phyloP scores from a whole-genome alignment of 208 protist species.

The Leishmania amazonensis region DNA sequence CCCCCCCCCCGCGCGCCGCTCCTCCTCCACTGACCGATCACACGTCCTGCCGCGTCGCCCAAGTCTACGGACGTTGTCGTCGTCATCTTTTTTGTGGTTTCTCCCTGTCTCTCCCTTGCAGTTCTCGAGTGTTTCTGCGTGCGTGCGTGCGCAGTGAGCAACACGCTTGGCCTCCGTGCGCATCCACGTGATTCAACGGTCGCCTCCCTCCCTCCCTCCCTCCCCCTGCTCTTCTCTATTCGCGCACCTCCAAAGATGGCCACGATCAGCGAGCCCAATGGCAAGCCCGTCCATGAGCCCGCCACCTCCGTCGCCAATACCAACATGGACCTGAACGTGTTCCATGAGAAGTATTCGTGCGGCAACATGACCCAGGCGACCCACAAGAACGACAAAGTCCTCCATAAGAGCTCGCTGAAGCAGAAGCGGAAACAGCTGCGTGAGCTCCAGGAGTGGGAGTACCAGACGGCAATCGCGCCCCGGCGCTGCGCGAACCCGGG shows the following conservation, averaged over 20 bases:
- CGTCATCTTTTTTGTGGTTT: too few relatives aligned
- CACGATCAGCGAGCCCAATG: not conserved
- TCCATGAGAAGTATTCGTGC: conserved; percentile 1
- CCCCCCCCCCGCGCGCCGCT: too few relatives aligned
- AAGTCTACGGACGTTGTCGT: too few relatives aligned
- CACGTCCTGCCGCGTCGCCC: not conserved
- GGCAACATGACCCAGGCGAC: not conserved
- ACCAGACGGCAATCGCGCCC: not conserved
- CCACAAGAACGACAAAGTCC: not conserved
- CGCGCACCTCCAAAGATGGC: not conserved
- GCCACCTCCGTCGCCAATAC: not conserved
- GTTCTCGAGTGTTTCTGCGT: too few relatives aligned
- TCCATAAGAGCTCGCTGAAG: not conserved
- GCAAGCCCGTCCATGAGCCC: not conserved
- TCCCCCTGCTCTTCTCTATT: too few relatives aligned
- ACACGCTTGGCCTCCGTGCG: not conserved
- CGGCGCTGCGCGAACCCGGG: conserved; percentile 32
- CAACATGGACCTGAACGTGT: not conserved
- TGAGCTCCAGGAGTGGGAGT: conserved; percentile 13
- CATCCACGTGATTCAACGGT: not conserved
- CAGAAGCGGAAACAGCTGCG: not conserved
- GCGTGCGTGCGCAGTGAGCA: too few relatives aligned
- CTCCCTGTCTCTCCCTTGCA: too few relatives aligned
- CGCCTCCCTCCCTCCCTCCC: not conserved
- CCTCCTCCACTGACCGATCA: too few relatives aligned